A percentile compares a stretch with the other conserved stretches of the same genome.
These are phyloP conservation scores for Suhomyces yuchorum DNA, from an alignment of 1,139 yeast species.

Conservation along the genomic window DNA sequence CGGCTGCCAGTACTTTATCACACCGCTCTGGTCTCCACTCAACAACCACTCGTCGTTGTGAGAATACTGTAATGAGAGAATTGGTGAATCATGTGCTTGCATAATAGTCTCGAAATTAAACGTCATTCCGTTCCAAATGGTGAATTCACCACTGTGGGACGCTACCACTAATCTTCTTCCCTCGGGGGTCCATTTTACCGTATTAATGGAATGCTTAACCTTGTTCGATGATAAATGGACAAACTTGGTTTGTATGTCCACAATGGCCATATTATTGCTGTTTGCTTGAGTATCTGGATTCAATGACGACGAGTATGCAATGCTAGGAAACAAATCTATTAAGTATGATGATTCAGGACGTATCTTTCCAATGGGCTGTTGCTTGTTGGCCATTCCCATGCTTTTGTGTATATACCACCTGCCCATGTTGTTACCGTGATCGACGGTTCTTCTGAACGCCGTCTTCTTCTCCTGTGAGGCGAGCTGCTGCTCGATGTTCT, in stretches of 20 bases:
- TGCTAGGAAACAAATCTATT: conserved; percentile 72
- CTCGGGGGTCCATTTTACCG: conserved; percentile 95
- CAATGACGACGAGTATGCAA: conserved; percentile 48
- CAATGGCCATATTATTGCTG: conserved; percentile 46
- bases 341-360: conserved; percentile 80
- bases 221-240: conserved; percentile 91
- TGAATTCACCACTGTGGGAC: conserved; percentile 91
- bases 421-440: conserved; percentile 83
- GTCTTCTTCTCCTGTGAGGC: conserved; percentile 52
- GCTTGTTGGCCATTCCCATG: conserved; percentile 46
- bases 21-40: conserved; percentile 92
- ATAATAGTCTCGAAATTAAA: conserved; percentile 95
- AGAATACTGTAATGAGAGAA: conserved; percentile 75
- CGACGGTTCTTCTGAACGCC: conserved; percentile 80
- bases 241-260: conserved; percentile 75
- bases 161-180: conserved; percentile 90
- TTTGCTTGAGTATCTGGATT: conserved; percentile 26
- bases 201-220: conserved; percentile 87
- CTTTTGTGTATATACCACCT: conserved; percentile 66
- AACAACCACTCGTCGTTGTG: conserved; percentile 94
- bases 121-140: conserved; percentile 95
- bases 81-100: conserved; percentile 97
- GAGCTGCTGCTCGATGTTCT: conserved; percentile 46
- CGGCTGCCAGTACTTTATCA: conserved; percentile 95
- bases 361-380: conserved; percentile 56